Evolutionary conservation across 73 alveolate genomes (phyloP).

Genomic region (Tetrahymena borealis): DNA sequence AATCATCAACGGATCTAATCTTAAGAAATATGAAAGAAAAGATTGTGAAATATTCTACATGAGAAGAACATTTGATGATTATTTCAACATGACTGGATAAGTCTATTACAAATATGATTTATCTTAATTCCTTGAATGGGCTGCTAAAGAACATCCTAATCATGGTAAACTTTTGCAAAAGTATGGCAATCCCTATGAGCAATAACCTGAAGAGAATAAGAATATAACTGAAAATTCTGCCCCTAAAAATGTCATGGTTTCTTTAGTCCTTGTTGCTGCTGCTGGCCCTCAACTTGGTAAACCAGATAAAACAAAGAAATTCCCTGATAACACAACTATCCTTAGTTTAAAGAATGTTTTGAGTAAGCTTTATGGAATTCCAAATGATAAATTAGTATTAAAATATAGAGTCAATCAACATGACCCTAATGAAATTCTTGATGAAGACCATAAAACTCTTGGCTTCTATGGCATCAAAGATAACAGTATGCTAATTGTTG

Average conservation of each 20-base stretch:
- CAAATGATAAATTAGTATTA: background rate
- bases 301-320: background rate
- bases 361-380: background rate
- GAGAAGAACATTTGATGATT: constrained; percentile 53
- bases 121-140: constrained; percentile 36
- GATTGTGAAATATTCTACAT: constrained; percentile 54
- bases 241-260: background rate
- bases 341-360: background rate
- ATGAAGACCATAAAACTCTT: background rate
- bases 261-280: background rate
- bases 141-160: constrained; percentile 44
- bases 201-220: background rate
- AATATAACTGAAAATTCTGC: background rate
- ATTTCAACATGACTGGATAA: constrained; percentile 29
- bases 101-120: constrained; percentile 35
- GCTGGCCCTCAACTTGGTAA: background rate
- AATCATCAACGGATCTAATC: constrained; percentile 46
- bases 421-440: background rate
- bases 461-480: background rate
- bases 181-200: constrained; percentile 57
- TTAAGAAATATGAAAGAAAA: constrained; percentile 52
- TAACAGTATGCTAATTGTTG: background rate
- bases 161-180: constrained; percentile 42
- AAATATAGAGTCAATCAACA: background rate
- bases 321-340: background rate